Conservation (phyloP, 202 grass and related monocot species). For the Schoenoplectus triqueter region DNA sequence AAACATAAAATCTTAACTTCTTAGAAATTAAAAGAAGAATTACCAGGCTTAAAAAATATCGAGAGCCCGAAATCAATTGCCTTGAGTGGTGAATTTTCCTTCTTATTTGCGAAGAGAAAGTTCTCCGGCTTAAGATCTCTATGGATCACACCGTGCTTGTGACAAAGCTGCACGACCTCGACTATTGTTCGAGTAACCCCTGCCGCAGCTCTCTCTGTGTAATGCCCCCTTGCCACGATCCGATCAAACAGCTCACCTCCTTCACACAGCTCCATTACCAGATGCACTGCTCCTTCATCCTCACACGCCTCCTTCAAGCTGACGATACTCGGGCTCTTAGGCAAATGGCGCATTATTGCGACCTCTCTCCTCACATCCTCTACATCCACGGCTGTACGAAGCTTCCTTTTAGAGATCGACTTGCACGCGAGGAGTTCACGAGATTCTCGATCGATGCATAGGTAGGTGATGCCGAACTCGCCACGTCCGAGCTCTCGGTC, state of each 20-base stretch:
- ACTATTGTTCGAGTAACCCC: conserved; percentile 80
- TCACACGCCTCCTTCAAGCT: conserved; percentile 83
- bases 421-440: conserved; percentile 94
- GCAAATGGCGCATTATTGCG: conserved; percentile 96
- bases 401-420: conserved; percentile 99
- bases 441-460: conserved; percentile 84
- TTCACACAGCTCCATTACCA: conserved; percentile 99
- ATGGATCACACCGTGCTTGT: conserved; percentile 95
- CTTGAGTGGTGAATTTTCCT: conserved; percentile 97
- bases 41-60: conserved; percentile 94
- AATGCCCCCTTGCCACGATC: conserved; percentile 92
- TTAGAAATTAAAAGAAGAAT: conserved; percentile 12
- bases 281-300: conserved; percentile 93
- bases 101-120: conserved; percentile 95
- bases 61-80: conserved; percentile 97
- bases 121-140: conserved; percentile 98
- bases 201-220: conserved; percentile 93
- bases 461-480: conserved; percentile 98
- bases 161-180: conserved; percentile 98
- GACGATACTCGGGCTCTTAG: conserved; percentile 77
- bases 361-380: conserved; percentile 99
- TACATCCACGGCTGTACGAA: conserved; percentile 85
- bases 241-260: conserved; percentile 98
- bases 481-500: conserved; percentile 96
- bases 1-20: not conserved